Evolutionary conservation across 2,329 filamentous ascomycete species (phyloP).

Genomic region (Epicoccum sorghinum): DNA sequence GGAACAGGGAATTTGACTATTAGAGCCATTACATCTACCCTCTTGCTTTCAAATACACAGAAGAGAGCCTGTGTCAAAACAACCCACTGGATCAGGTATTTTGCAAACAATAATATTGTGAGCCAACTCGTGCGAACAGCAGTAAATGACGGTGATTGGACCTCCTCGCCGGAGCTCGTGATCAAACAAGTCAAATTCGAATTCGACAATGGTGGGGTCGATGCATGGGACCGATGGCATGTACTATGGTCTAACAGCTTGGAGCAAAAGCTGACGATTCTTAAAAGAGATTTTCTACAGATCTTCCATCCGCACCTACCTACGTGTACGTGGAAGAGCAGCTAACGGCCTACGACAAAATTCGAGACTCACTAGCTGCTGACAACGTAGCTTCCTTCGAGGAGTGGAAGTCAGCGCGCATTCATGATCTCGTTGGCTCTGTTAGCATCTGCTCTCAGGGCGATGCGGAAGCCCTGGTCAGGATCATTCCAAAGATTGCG

Average conservation of each 20-base stretch:
- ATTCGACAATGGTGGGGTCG: neutral
- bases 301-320: neutral
- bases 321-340: neutral
- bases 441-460: no score
- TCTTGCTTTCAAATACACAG: constrained; percentile 36
- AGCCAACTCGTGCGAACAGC: neutral
- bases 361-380: neutral
- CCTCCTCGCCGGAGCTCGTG: neutral
- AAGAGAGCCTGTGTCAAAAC: constrained; percentile 23
- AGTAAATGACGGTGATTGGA: neutral
- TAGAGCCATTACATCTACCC: constrained; percentile 25
- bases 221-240: neutral
- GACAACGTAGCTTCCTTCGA: neutral
- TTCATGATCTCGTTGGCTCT: no score
- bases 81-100: constrained; percentile 26
- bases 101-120: constrained; percentile 7
- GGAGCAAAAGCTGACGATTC: no score
- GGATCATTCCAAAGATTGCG: no score
- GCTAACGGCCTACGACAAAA: neutral
- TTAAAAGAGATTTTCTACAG: neutral
- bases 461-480: no score
- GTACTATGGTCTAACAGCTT: neutral
- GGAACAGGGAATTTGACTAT: constrained; percentile 4
- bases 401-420: neutral
- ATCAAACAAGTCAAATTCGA: neutral